Base-by-base conservation (phyloP, 176 grass and related monocot species). In the Aechmea fasciata region DNA sequence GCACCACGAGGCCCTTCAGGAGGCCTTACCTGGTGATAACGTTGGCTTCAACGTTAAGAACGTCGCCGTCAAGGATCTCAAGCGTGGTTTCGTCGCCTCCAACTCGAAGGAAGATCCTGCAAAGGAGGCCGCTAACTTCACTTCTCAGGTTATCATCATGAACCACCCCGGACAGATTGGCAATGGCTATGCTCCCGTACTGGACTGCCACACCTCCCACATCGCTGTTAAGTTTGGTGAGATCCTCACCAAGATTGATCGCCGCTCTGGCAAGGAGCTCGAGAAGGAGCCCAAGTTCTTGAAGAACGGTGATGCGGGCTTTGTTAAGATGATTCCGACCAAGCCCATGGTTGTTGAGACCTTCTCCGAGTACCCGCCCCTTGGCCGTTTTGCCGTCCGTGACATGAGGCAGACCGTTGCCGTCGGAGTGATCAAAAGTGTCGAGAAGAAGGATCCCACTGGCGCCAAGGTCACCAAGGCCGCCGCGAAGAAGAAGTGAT, bases 61-160 rank as follows among this genome's bases (percentile, higher is more conserved):
- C 2, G 84, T 96, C 67, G 87, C 87, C 2, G 91, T 90, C 10
- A 96, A 96, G 84, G 91, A 96, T 90, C 14, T 90, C 3, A 96
- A 90, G 73, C 84, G 91, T 85, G 91, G 91, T 0, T 96, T 7
- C 28, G 91, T 96, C 0, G 87, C 87, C 10, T 96, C 91, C 7
- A 96, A 96, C 84, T 96, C 87, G 9, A 96, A 88, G 80, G 91
- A 96, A 57, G 91, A 96, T 65, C 91, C 91, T 55, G 91, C 91
- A 29, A 96, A 91, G 87, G 91, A 85, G 77, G 91, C 84, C 2
- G 87, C 87, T 11, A 96, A 14, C 68, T 96, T 96, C 82, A 90
- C 85, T 49, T 77, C 91, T 68, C 91, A 90, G 82, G 91, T 96
- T 61, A 96, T 96, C 71, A 96, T 96, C 82, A 96, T 96, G 87